Evolutionary conservation across 768 basidiomycete species (phyloP).

Genomic region (Tremella fuciformis): DNA sequence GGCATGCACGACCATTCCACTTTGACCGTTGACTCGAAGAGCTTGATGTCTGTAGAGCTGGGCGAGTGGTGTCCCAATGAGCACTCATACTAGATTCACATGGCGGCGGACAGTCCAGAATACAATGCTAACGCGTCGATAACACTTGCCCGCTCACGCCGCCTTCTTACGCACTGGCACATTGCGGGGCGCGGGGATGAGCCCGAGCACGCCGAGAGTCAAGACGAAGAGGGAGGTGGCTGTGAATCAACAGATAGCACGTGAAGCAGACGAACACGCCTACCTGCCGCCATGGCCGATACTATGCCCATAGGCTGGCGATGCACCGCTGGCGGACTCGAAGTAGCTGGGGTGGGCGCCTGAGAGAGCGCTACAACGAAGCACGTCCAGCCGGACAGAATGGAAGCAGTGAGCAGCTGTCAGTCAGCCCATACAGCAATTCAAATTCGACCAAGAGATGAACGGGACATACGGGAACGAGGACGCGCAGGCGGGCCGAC

Average conservation of each 20-base stretch:
- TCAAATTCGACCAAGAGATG: too few relatives aligned
- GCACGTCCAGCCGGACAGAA: slow-evolving; percentile 43
- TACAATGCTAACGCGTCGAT: not conserved
- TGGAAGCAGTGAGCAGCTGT: slow-evolving; percentile 40
- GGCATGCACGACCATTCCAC: too few relatives aligned
- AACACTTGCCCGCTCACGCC: not conserved
- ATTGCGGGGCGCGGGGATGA: slow-evolving; percentile 41
- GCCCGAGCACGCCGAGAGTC: slow-evolving; percentile 43
- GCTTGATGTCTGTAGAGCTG: too few relatives aligned
- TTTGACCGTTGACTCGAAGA: too few relatives aligned
- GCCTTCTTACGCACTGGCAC: slow-evolving; percentile 35
- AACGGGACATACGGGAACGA: slow-evolving; percentile 5
- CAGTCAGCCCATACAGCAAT: not conserved
- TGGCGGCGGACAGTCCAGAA: too few relatives aligned
- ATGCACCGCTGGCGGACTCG: not conserved
- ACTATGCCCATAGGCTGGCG: slow-evolving; percentile 29
- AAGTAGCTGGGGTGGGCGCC: slow-evolving; percentile 18
- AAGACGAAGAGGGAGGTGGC: slow-evolving; percentile 45
- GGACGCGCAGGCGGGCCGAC: slow-evolving; percentile 23
- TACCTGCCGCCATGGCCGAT: slow-evolving; percentile 34
- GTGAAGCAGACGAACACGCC: slow-evolving; percentile 9
- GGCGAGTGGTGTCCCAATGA: too few relatives aligned
- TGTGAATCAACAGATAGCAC: slow-evolving; percentile 10
- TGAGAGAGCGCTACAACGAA: slow-evolving; percentile 42
- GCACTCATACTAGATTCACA: too few relatives aligned